These are phyloP conservation scores for Candida nemodendra DNA, from an alignment of 805 yeast genomes.

Conservation along the genomic window DNA sequence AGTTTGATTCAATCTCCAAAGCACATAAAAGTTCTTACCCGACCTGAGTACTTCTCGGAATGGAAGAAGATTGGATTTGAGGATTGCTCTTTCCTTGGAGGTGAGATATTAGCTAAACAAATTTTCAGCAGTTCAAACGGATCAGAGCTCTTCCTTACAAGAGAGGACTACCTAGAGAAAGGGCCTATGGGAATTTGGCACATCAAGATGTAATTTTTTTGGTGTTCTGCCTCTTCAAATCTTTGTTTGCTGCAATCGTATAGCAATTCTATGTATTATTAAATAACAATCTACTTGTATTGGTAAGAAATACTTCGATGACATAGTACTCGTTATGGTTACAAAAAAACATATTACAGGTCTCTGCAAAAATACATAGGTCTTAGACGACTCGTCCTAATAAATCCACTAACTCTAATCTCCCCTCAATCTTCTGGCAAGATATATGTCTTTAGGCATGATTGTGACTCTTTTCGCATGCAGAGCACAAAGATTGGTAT, in stretches of 20 bases:
- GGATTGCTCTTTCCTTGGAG: constrained; percentile 80
- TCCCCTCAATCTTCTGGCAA: constrained; percentile 77
- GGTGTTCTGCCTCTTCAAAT: no score
- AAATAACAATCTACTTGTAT: no score
- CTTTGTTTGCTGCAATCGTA: no score
- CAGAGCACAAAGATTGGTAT: constrained; percentile 72
- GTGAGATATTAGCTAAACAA: constrained; percentile 83
- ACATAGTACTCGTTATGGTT: no score
- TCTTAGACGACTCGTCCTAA: not conserved
- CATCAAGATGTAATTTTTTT: constrained; percentile 27
- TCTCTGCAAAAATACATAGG: no score
- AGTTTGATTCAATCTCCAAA: constrained; percentile 69
- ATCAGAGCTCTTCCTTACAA: constrained; percentile 62
- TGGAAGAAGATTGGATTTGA: constrained; percentile 85
- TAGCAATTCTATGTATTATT: no score
- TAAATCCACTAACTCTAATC: constrained; percentile 20
- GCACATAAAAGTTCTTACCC: constrained; percentile 62
- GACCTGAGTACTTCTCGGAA: constrained; percentile 91
- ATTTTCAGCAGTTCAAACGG: constrained; percentile 67
- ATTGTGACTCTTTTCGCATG: constrained; percentile 84
- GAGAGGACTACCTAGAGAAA: constrained; percentile 67
- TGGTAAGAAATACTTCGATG: no score
- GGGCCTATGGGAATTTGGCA: constrained; percentile 86
- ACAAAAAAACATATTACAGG: no score
- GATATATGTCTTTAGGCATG: constrained; percentile 78